These are phyloP conservation scores for Rhododendron vialii DNA, from an alignment of 148 eudicot genomes.

Conservation along the genomic window DNA sequence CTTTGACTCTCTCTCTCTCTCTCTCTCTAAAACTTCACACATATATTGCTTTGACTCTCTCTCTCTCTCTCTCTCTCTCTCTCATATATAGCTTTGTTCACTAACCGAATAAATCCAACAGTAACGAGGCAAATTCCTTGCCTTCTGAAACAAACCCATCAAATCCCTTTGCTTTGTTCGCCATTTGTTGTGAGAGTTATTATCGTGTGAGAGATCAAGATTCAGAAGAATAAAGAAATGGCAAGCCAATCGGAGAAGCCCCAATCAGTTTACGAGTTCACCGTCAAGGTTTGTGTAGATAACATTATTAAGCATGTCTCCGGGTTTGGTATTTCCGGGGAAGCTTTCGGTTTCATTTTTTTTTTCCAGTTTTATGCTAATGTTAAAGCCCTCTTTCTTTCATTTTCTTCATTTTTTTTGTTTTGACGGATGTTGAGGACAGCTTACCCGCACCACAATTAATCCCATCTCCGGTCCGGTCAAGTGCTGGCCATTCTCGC, in stretches of 20 bases:
- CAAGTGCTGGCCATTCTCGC: background rate
- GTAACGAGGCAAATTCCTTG: background rate
- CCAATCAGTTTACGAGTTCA: constrained; percentile 41
- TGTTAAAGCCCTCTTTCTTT: background rate
- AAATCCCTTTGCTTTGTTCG: background rate
- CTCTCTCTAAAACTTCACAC: background rate
- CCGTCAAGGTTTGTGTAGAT: constrained; percentile 34
- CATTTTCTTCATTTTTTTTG: background rate
- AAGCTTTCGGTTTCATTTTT: background rate
- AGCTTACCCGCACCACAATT: background rate
- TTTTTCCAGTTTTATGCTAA: background rate
- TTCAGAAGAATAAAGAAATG: constrained; percentile 16
- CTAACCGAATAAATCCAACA: background rate
- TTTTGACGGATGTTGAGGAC: background rate
- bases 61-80: background rate
- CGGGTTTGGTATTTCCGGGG: background rate
- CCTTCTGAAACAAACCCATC: background rate
- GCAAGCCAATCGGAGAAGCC: constrained; percentile 29
- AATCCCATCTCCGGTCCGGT: background rate
- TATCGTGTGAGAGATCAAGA: constrained; percentile 10
- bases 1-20: background rate
- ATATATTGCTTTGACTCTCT: no score
- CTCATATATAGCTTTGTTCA: background rate
- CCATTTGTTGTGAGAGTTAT: background rate
- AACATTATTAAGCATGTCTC: background rate